Evolutionary conservation across 2,329 filamentous ascomycete genomes (phyloP), one percentile per base, ranked within the genome.

Genomic region (Fusarium cyanostomum): DNA sequence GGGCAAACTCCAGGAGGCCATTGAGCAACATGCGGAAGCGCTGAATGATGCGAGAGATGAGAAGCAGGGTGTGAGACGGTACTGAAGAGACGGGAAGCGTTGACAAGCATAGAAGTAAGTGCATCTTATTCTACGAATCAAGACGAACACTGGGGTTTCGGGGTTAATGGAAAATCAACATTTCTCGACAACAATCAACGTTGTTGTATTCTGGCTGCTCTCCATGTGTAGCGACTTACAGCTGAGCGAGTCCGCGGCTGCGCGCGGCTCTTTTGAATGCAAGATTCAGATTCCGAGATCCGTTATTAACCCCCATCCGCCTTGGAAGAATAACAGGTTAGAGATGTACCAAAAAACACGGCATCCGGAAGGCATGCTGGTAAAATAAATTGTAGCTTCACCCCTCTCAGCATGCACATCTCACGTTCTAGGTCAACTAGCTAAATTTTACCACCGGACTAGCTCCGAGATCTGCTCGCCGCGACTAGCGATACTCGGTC

Each of bases 1-100:
- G 46, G 78, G 74, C 8, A 87, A 87, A 75, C 74, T 89, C 49
- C 86, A 86, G 70, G 85, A 88, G 72, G 86, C 86, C 1, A 85
- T 88, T 56, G 78, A 83, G 69, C 80, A 85, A 55, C 85, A 85
- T 61, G 81, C 81, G 11, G 78, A 84, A 59, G 84, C 83, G 49
- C 82, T 84, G 67, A 81, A 78, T 52, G 79, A 84, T 57, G 74
- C 72, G 10, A 74, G 74, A 44, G 72, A 75, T 18, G 74, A 71
- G 54, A 76, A 77, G 57, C 69, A 74, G 41, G 76, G 74, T 3
- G 70, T 56, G 4, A 72, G 68, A 57, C 69, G 66, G 31, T 75
- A 75, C 39, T 75, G 46, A 69, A 55, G 57, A 58, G 41, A 30
- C 31, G 43, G 28, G 35, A 48, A 46, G 15, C 7, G 16, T 18